phyloP scores from a whole-genome alignment of 306 rosid genomes.

The Psophocarpus tetragonolobus region DNA sequence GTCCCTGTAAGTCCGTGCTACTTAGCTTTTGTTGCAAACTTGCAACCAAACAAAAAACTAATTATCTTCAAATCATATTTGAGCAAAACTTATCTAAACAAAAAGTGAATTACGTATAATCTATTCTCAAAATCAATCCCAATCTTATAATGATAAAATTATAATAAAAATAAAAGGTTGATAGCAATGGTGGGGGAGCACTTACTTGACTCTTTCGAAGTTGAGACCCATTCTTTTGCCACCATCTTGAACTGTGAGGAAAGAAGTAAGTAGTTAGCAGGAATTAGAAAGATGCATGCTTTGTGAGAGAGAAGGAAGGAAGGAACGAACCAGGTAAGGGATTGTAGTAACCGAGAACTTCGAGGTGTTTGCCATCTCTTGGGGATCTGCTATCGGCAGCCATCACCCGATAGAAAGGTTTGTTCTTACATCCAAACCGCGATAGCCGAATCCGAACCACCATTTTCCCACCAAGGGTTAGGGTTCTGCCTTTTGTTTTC shows the following conservation, averaged over 20 bases:
- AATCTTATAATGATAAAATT: no score
- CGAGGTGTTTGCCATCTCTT: slow-evolving; percentile 91
- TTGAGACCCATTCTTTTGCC: slow-evolving; percentile 92
- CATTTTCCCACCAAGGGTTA: slow-evolving; percentile 55
- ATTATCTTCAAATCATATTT: no score
- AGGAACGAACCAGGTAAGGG: slow-evolving; percentile 70
- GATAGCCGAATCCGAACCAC: slow-evolving; percentile 87
- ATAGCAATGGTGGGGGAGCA: neutral
- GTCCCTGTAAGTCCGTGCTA: no score
- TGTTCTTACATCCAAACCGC: slow-evolving; percentile 82
- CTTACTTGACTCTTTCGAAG: slow-evolving; percentile 90
- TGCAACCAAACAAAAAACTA: no score
- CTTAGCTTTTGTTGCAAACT: no score
- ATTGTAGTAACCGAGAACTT: slow-evolving; percentile 84
- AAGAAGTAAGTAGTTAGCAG: neutral
- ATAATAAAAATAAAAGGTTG: no score
- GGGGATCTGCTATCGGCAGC: slow-evolving; percentile 94
- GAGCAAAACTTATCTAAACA: no score
- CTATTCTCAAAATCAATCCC: neutral
- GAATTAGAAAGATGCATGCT: neutral
- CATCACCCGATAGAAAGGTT: slow-evolving; percentile 89
- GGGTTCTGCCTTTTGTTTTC: neutral
- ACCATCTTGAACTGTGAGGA: slow-evolving; percentile 73
- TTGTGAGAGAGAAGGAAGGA: neutral
- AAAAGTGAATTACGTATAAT: no score